A percentile compares a stretch with the other conserved stretches of the same genome.
These are phyloP conservation scores for Linnemannia elongata DNA, from an alignment of 192 early-diverging fungal species.

Conservation along the genomic window DNA sequence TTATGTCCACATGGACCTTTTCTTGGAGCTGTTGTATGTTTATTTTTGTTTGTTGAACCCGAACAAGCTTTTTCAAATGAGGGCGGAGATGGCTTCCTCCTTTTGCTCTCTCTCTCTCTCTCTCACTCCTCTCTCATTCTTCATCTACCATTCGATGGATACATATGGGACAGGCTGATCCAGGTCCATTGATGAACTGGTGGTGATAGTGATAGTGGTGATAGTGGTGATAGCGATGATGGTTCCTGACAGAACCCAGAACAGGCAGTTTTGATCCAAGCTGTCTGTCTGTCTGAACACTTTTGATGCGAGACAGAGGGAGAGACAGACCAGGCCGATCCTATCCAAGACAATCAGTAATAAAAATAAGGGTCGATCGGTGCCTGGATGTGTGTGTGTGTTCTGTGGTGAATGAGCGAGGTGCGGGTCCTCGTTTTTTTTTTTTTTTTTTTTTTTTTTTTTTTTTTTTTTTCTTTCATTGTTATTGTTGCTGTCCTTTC, in stretches of 20 bases:
- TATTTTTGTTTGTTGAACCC: too few species aligned
- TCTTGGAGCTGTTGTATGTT: neutral
- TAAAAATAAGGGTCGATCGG: too few species aligned
- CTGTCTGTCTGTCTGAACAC: neutral
- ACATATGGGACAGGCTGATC: neutral
- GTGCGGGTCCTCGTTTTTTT: too few species aligned
- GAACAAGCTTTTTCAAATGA: neutral
- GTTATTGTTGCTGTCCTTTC: too few species aligned
- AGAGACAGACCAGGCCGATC: too few species aligned
- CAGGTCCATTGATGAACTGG: neutral
- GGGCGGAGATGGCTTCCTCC: neutral
- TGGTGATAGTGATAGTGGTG: neutral
- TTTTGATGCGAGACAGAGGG: neutral
- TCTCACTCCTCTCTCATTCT: too few species aligned
- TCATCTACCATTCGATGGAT: too few species aligned
- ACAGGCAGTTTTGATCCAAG: neutral
- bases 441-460: neutral
- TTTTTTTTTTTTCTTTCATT: neutral
- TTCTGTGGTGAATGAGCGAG: too few species aligned
- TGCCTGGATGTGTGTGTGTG: too few species aligned
- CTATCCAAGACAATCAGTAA: too few species aligned
- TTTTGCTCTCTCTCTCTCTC: too few species aligned
- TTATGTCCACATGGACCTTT: conserved; percentile 7
- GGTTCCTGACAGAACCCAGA: neutral
- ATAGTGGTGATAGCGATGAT: neutral